These are phyloP conservation scores for Trichoderma gracile DNA, from an alignment of 2,329 filamentous ascomycete genomes.

Conservation along the genomic window DNA sequence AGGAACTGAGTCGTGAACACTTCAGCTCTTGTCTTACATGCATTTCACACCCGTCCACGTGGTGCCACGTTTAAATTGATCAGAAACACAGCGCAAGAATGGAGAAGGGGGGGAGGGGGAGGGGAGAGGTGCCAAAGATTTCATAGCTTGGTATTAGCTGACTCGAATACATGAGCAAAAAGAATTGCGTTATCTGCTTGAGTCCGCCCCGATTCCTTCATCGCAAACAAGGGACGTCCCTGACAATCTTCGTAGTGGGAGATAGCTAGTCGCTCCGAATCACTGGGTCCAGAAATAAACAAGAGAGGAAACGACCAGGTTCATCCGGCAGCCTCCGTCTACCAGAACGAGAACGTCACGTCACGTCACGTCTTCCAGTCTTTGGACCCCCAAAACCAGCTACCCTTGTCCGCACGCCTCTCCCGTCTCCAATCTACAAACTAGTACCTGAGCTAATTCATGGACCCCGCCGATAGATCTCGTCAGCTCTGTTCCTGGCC, in stretches of 20 bases:
- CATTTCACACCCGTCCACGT: background rate
- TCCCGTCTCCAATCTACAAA: too few species aligned
- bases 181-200: conserved; percentile 4
- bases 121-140: too few species aligned
- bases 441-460: background rate
- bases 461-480: conserved; percentile 19
- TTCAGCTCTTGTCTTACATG: background rate
- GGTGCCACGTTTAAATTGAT: background rate
- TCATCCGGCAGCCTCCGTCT: background rate
- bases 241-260: background rate
- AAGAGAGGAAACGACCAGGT: background rate
- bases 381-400: background rate
- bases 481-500: conserved; percentile 2
- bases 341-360: background rate
- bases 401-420: background rate
- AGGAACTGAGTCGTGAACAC: background rate
- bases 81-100: too few species aligned
- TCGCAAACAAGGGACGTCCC: conserved; percentile 2
- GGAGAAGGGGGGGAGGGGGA: too few species aligned
- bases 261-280: background rate
- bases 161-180: background rate
- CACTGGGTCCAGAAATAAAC: background rate
- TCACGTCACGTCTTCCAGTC: too few species aligned
- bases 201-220: conserved; percentile 5
- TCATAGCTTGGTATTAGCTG: background rate